These are phyloP conservation scores for Gossypium gossypioides DNA, from an alignment of 441 rosid genomes.

Conservation along the genomic window DNA sequence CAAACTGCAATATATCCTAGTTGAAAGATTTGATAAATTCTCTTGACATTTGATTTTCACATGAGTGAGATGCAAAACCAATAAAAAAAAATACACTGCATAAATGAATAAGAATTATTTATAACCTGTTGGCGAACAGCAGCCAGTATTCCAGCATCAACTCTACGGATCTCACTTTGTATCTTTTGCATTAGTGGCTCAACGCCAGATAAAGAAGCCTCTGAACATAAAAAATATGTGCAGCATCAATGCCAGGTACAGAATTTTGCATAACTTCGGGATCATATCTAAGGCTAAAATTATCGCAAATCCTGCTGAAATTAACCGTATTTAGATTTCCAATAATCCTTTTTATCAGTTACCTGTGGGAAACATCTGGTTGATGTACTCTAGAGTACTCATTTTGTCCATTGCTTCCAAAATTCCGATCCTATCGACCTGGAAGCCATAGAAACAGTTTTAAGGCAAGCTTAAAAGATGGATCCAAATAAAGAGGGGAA, in stretches of 20 bases:
- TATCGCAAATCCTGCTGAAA: not conserved
- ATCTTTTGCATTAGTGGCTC: slow-evolving; percentile 99
- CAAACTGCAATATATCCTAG: slow-evolving; percentile 1
- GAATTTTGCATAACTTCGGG: not conserved
- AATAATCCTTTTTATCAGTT: not conserved
- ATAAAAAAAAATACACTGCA: not conserved
- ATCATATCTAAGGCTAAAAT: not conserved
- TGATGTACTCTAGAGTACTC: slow-evolving; percentile 84
- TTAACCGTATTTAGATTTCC: not conserved
- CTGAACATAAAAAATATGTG: slow-evolving; percentile 37
- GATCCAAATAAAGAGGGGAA: not conserved
- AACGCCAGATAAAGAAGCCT: slow-evolving; percentile 91
- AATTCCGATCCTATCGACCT: not conserved
- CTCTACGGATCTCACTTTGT: slow-evolving; percentile 82
- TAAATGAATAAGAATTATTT: not conserved
- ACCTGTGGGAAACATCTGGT: slow-evolving; percentile 99
- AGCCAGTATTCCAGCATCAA: slow-evolving; percentile 81
- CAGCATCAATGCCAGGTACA: slow-evolving; percentile 5
- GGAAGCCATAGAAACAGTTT: not conserved
- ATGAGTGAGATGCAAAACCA: not conserved
- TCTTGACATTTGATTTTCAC: not conserved
- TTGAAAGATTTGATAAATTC: not conserved
- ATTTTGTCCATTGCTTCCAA: slow-evolving; percentile 67
- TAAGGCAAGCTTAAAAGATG: not conserved
- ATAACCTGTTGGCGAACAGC: slow-evolving; percentile 99